Evolutionary conservation across 805 yeast species (phyloP).

Genomic region (Alloascoidea hylecoeti): DNA sequence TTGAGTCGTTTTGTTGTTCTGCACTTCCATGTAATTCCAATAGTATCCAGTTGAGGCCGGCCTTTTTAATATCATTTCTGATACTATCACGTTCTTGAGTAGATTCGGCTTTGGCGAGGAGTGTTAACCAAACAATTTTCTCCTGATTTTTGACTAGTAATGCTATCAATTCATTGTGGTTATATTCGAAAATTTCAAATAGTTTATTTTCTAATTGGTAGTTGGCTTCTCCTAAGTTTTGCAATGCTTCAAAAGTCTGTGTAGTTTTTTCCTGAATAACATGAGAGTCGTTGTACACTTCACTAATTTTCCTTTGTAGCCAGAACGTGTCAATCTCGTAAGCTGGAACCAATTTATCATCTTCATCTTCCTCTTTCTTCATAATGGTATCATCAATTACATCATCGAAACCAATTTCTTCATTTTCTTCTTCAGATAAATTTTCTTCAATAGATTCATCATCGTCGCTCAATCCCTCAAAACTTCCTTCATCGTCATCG

Average conservation of each 20-base stretch:
- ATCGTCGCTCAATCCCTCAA: conserved; percentile 28
- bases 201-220: conserved; percentile 50
- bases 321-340: conserved; percentile 32
- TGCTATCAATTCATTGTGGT: conserved; percentile 33
- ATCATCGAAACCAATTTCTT: conserved; percentile 16
- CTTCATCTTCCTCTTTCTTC: conserved; percentile 3
- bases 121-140: conserved; percentile 39
- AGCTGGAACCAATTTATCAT: conserved; percentile 16
- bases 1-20: conserved; percentile 10
- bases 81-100: conserved; percentile 22
- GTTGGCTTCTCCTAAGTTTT: conserved; percentile 26
- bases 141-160: conserved; percentile 34
- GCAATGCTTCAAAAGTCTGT: conserved; percentile 25
- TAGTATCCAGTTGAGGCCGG: conserved; percentile 26
- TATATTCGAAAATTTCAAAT: conserved; percentile 34
- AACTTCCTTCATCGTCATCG: conserved; percentile 27
- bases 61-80: conserved; percentile 26
- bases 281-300: conserved; percentile 22
- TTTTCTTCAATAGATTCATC: conserved; percentile 16
- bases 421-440: conserved; percentile 7
- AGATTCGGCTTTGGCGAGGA: conserved; percentile 22
- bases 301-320: conserved; percentile 35
- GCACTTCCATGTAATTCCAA: conserved; percentile 22
- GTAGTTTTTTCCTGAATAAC: conserved; percentile 24
- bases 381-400: conserved; percentile 10